Conservation (phyloP, 2,329 filamentous ascomycete genomes). For the Talaromyces marneffei region DNA sequence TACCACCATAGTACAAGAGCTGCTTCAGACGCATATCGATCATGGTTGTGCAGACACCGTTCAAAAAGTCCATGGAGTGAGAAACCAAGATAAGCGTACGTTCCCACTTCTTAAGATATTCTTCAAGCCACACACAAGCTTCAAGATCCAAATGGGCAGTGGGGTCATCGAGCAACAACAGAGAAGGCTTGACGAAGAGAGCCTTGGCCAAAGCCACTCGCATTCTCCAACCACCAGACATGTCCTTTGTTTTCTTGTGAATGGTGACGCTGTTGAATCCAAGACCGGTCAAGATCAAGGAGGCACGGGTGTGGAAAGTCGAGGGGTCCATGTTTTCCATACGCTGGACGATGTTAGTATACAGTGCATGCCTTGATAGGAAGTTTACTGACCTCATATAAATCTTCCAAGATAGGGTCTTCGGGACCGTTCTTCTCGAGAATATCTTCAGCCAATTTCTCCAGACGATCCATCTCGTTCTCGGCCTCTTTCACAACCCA, state of each 20-base stretch:
- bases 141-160: slow-evolving; percentile 99
- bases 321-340: slow-evolving; percentile 99
- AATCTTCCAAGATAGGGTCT: slow-evolving; percentile 79
- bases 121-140: slow-evolving; percentile 98
- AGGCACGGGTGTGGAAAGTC: slow-evolving; percentile 91
- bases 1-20: slow-evolving; percentile 97
- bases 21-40: slow-evolving; percentile 90
- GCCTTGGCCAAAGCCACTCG: slow-evolving; percentile 96
- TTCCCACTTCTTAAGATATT: slow-evolving; percentile 99
- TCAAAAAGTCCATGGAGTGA: slow-evolving; percentile 97
- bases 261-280: slow-evolving; percentile 99
- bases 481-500: slow-evolving; percentile 97
- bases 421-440: slow-evolving; percentile 91
- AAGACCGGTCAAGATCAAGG: slow-evolving; percentile 94
- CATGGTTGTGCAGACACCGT: slow-evolving; percentile 98
- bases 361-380: not conserved
- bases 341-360: slow-evolving; percentile 54
- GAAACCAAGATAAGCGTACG: slow-evolving; percentile 93
- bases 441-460: slow-evolving; percentile 78
- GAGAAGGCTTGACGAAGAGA: slow-evolving; percentile 94
- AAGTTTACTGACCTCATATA: slow-evolving; percentile 74
- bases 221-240: slow-evolving; percentile 99
- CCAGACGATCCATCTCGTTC: slow-evolving; percentile 83
- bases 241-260: slow-evolving; percentile 99
- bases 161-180: slow-evolving; percentile 94